Evolutionary conservation across 139 green algal genomes (phyloP).

Genomic region (Klebsormidium nitens): DNA sequence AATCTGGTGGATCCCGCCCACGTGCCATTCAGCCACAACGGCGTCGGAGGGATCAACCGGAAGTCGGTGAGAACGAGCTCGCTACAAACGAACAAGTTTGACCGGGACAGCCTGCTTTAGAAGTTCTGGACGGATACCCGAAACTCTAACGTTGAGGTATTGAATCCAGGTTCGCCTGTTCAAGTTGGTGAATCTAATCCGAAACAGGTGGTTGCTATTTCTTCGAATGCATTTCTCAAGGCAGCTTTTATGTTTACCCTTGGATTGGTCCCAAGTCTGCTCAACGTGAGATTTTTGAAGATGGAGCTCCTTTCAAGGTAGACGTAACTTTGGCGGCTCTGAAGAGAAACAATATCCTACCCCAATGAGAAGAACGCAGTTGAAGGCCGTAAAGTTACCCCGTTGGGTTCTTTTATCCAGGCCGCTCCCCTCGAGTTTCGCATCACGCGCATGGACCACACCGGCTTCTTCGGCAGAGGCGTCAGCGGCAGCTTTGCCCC

Average conservation of each 20-base stretch:
- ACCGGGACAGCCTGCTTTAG: not conserved
- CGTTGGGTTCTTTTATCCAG: too few relatives aligned
- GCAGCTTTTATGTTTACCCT: too few relatives aligned
- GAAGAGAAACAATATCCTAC: too few relatives aligned
- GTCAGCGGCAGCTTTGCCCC: not conserved
- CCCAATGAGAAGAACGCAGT: too few relatives aligned
- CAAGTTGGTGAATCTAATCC: not conserved
- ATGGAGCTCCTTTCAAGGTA: too few relatives aligned
- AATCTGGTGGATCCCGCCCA: conserved; percentile 50
- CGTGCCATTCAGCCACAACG: conserved; percentile 51
- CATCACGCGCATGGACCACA: not conserved
- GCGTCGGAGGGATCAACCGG: conserved; percentile 12
- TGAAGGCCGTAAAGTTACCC: too few relatives aligned
- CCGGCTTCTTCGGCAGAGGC: not conserved
- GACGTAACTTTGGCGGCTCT: too few relatives aligned
- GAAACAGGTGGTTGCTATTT: too few relatives aligned
- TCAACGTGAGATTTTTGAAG: too few relatives aligned
- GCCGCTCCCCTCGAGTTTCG: not conserved
- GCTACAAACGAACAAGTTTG: not conserved
- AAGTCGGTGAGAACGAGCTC: conserved; percentile 1
- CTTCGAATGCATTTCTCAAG: too few relatives aligned
- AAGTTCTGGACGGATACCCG: not conserved
- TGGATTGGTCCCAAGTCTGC: too few relatives aligned
- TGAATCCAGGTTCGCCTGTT: not conserved
- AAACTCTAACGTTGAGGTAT: too few relatives aligned